Conservation (phyloP, 2,329 filamentous ascomycete species). For the Curvularia hawaiiensis region DNA sequence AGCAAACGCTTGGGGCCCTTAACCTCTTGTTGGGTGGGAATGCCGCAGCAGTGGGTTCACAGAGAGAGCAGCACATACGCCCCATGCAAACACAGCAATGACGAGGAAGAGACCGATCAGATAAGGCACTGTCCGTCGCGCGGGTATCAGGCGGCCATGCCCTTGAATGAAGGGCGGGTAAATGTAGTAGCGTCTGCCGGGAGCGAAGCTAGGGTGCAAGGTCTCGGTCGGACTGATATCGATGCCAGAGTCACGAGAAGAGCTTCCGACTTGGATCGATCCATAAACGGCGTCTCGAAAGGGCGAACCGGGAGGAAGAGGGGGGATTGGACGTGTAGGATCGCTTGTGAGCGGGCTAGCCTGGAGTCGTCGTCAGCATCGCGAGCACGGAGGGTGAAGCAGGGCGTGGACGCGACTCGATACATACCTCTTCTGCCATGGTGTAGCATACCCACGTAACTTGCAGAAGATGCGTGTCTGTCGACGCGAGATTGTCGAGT, state of each 20-base stretch:
- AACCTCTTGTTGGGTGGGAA: conserved; percentile 2
- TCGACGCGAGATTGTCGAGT: background rate
- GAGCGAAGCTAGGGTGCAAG: conserved; percentile 16
- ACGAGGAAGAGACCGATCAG: conserved; percentile 22
- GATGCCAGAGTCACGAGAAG: conserved; percentile 20
- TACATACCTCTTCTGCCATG: conserved; percentile 26
- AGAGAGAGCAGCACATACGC: conserved; percentile 26
- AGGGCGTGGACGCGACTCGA: background rate
- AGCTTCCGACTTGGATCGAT: conserved; percentile 8
- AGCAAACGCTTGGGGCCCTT: background rate
- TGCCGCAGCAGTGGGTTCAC: conserved; percentile 22
- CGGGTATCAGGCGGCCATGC: conserved; percentile 27
- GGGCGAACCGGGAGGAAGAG: conserved; percentile 3
- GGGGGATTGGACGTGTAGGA: background rate
- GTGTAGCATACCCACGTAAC: conserved; percentile 12
- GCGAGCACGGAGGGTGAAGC: background rate
- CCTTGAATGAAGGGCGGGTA: conserved; percentile 30
- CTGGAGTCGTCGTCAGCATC: conserved; percentile 14
- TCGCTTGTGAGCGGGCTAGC: conserved; percentile 7
- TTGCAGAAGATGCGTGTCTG: background rate
- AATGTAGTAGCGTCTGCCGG: conserved; percentile 28
- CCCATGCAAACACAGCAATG: conserved; percentile 26
- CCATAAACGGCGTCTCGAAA: conserved; percentile 22
- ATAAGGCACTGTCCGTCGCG: conserved; percentile 29
- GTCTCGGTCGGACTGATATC: conserved; percentile 16